Percentiles rank a stretch among this genome's conserved stretches.
These are phyloP conservation scores for Zygoascus bituminiphila DNA, from an alignment of 805 yeast species.

Conservation along the genomic window DNA sequence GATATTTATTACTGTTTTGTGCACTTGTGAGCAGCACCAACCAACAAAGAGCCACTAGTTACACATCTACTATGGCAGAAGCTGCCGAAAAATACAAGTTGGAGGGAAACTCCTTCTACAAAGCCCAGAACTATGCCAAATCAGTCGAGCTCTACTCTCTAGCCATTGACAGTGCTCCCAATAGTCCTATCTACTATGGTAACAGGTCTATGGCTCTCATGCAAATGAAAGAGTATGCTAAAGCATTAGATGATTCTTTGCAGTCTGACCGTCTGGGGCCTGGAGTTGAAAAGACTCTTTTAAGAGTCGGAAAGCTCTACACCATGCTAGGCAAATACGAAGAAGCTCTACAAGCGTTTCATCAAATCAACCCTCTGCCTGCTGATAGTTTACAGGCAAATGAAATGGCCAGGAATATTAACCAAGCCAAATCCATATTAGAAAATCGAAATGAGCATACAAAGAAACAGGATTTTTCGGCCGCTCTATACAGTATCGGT, in stretches of 20 bases:
- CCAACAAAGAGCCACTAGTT: neutral
- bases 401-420: constrained; percentile 31
- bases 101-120: constrained; percentile 33
- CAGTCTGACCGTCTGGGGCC: constrained; percentile 27
- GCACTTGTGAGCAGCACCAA: neutral
- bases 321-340: constrained; percentile 29
- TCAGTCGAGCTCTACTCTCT: constrained; percentile 28
- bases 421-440: constrained; percentile 27
- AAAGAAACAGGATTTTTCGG: neutral
- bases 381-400: constrained; percentile 23
- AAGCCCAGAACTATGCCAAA: constrained; percentile 26
- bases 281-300: constrained; percentile 27
- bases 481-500: constrained; percentile 30
- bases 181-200: constrained; percentile 29
- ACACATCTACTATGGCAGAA: neutral
- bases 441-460: constrained; percentile 20
- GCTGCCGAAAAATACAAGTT: constrained; percentile 26
- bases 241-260: constrained; percentile 30
- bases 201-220: constrained; percentile 34
- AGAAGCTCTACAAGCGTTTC: constrained; percentile 27
- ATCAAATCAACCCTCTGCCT: constrained; percentile 17
- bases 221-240: constrained; percentile 26
- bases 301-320: constrained; percentile 30
- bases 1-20: neutral
- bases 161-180: constrained; percentile 32